Percentiles rank a stretch among this genome's conserved stretches.
Conservation (phyloP, 176 grass and related monocot genomes). For the Cenchrus purpureus region DNA sequence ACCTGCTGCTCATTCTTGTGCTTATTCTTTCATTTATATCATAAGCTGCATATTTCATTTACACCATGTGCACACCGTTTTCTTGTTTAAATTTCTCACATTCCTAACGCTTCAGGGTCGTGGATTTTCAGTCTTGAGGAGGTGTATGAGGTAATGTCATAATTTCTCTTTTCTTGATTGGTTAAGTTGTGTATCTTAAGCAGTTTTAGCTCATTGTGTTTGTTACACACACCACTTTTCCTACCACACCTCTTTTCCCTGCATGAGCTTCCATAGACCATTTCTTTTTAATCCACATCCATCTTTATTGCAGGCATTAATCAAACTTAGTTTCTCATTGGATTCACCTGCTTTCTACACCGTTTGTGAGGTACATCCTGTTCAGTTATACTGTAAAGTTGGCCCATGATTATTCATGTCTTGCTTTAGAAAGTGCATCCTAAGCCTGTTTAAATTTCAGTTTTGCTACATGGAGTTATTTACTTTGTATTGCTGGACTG, state of each 20-base stretch:
- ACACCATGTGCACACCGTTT: not conserved
- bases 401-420: not conserved
- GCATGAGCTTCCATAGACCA: not conserved
- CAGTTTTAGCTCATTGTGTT: conserved; percentile 13
- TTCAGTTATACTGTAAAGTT: conserved; percentile 9
- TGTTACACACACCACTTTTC: not conserved
- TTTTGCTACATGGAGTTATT: not conserved
- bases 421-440: not conserved
- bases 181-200: not conserved
- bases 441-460: not conserved
- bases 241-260: not conserved
- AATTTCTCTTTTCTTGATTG: conserved; percentile 25
- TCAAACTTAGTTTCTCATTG: conserved; percentile 37
- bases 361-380: conserved; percentile 46
- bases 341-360: conserved; percentile 50
- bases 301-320: conserved; percentile 55
- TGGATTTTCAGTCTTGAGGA: conserved; percentile 84
- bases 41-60: not conserved
- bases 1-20: not conserved
- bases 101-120: conserved; percentile 50
- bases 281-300: not conserved
- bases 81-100: conserved; percentile 12
- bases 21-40: not conserved
- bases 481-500: not conserved
- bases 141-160: conserved; percentile 60